Evolutionary conservation across 169 alveolate species (phyloP).

Genomic region (Plasmodium falciparum): DNA sequence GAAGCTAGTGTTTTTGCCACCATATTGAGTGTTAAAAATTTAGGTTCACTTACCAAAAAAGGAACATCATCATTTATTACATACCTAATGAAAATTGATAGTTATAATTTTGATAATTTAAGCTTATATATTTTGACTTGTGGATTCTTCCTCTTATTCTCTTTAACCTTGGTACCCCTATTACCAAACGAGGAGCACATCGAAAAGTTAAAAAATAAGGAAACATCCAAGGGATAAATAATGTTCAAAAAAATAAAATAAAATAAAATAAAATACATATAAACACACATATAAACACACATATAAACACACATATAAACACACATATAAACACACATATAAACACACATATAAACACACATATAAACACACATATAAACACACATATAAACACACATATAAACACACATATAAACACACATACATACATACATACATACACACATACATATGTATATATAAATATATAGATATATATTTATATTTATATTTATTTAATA

Average conservation of each 20-base stretch:
- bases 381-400: too few relatives aligned
- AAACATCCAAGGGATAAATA: background rate
- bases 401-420: too few relatives aligned
- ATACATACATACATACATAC: too few relatives aligned
- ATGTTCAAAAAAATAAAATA: background rate
- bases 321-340: too few relatives aligned
- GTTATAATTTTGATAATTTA: constrained; percentile 90
- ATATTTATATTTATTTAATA: background rate
- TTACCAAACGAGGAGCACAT: constrained; percentile 52
- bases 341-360: too few relatives aligned
- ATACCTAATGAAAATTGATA: constrained; percentile 91
- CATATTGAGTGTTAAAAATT: constrained; percentile 93
- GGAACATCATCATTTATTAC: constrained; percentile 94
- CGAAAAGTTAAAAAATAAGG: constrained; percentile 18
- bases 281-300: too few relatives aligned
- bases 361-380: too few relatives aligned
- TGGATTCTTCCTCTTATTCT: constrained; percentile 78
- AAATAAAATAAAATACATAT: background rate
- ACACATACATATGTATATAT: background rate
- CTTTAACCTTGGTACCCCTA: constrained; percentile 39
- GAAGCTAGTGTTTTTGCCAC: constrained; percentile 98
- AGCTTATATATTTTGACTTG: constrained; percentile 92
- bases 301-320: too few relatives aligned
- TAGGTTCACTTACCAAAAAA: constrained; percentile 93
- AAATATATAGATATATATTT: background rate